Evolutionary conservation across 805 yeast species (phyloP).

Genomic region (Candida mattraensis): DNA sequence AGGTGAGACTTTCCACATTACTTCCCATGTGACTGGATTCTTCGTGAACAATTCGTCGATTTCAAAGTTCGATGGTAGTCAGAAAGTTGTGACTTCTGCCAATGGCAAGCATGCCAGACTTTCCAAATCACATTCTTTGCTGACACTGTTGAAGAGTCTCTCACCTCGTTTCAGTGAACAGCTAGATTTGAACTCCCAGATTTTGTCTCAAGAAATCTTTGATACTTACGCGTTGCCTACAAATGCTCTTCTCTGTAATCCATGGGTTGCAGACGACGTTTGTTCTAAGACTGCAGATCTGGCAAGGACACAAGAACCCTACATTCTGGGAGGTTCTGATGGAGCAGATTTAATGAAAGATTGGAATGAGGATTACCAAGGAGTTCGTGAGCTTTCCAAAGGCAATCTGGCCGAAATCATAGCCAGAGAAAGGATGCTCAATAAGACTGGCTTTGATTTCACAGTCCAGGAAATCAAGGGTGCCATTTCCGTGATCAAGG

Average conservation of each 20-base stretch:
- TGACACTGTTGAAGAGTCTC: conserved; percentile 57
- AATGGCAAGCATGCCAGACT: conserved; percentile 31
- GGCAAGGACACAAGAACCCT: conserved; percentile 57
- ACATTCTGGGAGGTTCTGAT: conserved; percentile 55
- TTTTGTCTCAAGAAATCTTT: conserved; percentile 44
- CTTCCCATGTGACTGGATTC: conserved; percentile 79
- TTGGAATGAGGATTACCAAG: conserved; percentile 90
- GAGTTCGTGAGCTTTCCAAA: conserved; percentile 69
- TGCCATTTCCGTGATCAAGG: conserved; percentile 72
- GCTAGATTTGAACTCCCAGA: conserved; percentile 50
- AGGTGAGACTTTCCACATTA: conserved; percentile 73
- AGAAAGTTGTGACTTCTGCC: conserved; percentile 32
- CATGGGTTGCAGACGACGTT: conserved; percentile 65
- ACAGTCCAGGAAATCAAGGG: conserved; percentile 74
- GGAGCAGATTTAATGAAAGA: conserved; percentile 64
- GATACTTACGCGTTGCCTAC: conserved; percentile 63
- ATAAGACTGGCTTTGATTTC: conserved; percentile 74
- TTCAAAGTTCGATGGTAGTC: conserved; percentile 67
- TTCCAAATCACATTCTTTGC: conserved; percentile 50
- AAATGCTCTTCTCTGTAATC: conserved; percentile 59
- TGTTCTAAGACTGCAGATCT: conserved; percentile 46
- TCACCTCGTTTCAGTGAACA: conserved; percentile 63
- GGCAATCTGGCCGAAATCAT: conserved; percentile 58
- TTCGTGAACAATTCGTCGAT: conserved; percentile 69
- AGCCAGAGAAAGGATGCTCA: conserved; percentile 70